These are phyloP conservation scores for Phytophthora quininea DNA, from an alignment of 352 stramenopile species.

Conservation along the genomic window DNA sequence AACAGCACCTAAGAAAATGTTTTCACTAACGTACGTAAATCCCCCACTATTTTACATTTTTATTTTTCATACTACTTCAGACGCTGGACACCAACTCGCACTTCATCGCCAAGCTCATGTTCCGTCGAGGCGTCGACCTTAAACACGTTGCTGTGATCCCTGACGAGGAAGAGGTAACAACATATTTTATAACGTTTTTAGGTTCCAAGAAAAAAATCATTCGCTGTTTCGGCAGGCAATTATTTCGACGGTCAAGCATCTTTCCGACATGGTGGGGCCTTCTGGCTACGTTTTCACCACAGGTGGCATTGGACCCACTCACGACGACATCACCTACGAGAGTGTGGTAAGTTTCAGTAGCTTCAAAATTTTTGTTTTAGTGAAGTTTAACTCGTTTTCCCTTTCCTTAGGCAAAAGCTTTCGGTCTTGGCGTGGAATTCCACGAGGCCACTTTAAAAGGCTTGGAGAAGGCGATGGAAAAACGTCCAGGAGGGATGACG, in stretches of 20 bases:
- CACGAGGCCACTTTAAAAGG: conserved; percentile 70
- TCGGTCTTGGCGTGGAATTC: conserved; percentile 67
- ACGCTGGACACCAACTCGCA: conserved; percentile 88
- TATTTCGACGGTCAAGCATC: conserved; percentile 67
- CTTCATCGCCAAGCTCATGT: conserved; percentile 84
- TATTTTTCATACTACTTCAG: conserved; percentile 32
- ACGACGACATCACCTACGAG: conserved; percentile 91
- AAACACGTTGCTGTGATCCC: conserved; percentile 80
- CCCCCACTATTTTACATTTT: too few relatives aligned
- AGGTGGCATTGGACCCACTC: conserved; percentile 82
- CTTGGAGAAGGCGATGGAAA: conserved; percentile 52
- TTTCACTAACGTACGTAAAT: too few relatives aligned
- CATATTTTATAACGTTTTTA: too few relatives aligned
- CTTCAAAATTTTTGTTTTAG: not conserved
- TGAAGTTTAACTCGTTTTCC: not conserved
- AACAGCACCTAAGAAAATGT: not conserved
- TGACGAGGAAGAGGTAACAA: conserved; percentile 76
- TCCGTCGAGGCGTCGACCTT: conserved; percentile 78
- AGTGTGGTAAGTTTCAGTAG: conserved; percentile 53
- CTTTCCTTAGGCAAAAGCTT: conserved; percentile 67
- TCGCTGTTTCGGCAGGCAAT: conserved; percentile 56
- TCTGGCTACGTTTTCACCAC: conserved; percentile 88
- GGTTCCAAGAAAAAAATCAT: too few relatives aligned
- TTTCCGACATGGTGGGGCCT: conserved; percentile 77
- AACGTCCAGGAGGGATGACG: conserved; percentile 52